Evolutionary conservation across 2,329 filamentous ascomycete species (phyloP).

Genomic region (Pseudocercospora crystallina): DNA sequence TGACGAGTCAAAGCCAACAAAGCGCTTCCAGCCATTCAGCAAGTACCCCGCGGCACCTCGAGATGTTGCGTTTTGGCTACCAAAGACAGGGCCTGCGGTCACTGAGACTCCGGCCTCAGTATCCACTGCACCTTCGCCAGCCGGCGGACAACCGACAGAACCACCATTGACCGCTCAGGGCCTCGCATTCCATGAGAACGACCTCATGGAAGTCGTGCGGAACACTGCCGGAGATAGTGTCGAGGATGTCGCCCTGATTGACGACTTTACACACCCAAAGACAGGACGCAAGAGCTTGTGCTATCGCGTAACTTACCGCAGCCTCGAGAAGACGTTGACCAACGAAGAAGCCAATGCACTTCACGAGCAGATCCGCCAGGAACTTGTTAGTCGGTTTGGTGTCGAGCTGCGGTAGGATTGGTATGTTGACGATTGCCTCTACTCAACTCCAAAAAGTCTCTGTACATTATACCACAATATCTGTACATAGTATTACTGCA

Average conservation of each 20-base stretch:
- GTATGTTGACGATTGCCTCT: too few species aligned
- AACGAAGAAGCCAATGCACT: constrained; percentile 76
- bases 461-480: too few species aligned
- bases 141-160: constrained; percentile 37
- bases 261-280: constrained; percentile 86
- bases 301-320: constrained; percentile 92
- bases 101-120: constrained; percentile 32
- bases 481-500: too few species aligned
- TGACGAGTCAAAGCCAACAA: constrained; percentile 47
- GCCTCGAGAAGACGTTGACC: constrained; percentile 84
- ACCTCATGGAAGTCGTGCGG: constrained; percentile 93
- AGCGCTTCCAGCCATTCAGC: constrained; percentile 80
- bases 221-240: constrained; percentile 77
- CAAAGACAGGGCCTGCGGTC: constrained; percentile 30
- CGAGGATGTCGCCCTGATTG: constrained; percentile 81
- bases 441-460: too few species aligned
- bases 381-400: constrained; percentile 68
- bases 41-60: constrained; percentile 87
- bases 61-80: constrained; percentile 92
- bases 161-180: constrained; percentile 37
- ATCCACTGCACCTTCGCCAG: constrained; percentile 35
- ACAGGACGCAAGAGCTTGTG: constrained; percentile 80
- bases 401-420: constrained; percentile 70
- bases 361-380: constrained; percentile 66
- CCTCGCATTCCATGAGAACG: constrained; percentile 79